Evolutionary conservation across 164 flowering plant species (phyloP), one percentile per base, ranked within the genome.

Genomic region (Stephania japonica): DNA sequence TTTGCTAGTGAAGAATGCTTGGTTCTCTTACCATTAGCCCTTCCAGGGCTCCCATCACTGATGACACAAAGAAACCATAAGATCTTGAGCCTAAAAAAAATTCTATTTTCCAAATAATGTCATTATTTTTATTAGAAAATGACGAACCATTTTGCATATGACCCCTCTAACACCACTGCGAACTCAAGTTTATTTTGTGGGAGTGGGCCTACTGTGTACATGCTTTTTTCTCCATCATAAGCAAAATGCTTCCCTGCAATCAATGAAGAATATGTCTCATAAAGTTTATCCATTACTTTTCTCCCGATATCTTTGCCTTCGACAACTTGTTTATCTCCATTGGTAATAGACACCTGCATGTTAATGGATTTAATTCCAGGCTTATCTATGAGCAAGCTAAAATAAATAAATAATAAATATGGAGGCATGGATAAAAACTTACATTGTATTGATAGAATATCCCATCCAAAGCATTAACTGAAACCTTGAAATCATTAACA

Each of bases 371-470:
- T 21, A 68, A 42, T 73, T 64, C 27, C 38, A 68, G 18, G 47
- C 0, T 2, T 11, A 53, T 27, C 62, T 66, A 41, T 10, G 3
- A 6, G 10, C 14, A 44, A 62, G 7, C 10, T 6, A 44, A 69
- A 43, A 18, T 61, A 42, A 23, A 62, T 32, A 32, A 32, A 32
- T 32, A 32, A 16, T 26, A 6, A 66, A 71, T 59, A 18, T 59
- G 9, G 64, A 49, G 13, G 41, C 14, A 0, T 18, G 7, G 14
- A 6, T 3, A 6, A 7, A 26, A 67, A 50, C 87, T 67, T 87
- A 92, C 97, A 78, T 65, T 83, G 75, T 90, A 92, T 72, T 90
- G 93, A 78, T 81, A 89, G 77, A 90, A 92, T 6, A 80, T 78
- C 14, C 76, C 84, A 80, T 90, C 85, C 14, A 81, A 80, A 75